Evolutionary conservation across 768 basidiomycete species (phyloP), one percentile per base, ranked within the genome.

Genomic region (Heimioporus sp.): DNA sequence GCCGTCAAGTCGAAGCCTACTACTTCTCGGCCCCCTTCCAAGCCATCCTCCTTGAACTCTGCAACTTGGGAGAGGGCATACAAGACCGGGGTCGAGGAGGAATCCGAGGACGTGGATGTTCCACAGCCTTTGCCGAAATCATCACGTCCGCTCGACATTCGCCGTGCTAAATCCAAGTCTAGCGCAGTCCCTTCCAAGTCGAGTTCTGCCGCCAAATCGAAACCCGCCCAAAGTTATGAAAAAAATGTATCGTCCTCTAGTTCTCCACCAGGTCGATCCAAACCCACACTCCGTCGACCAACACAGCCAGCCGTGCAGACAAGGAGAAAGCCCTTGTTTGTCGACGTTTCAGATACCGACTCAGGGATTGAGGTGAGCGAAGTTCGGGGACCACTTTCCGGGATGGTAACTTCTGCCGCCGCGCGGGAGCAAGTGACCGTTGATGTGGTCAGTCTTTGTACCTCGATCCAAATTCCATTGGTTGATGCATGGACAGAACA

Each of bases 111-210:
- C 7, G 42, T 30, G 1, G 38, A 20, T n/a, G 0, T 31, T 19
- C 43, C 52, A 12, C 34, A 40, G 35, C 28, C 37, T 1, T 46
- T 66, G 13, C 45, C 58, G 17, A 58, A 53, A 54, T 53, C 58
- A 12, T 53, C 15, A 16, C 65, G 65, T n/a, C 65, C 65, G 1
- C 66, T 67, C 13, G 65, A 68, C n/a, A 19, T 66, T 45, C 48
- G 63, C 13, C 62, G 62, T 37, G 56, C 52, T 5, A 61, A 54
- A 50, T 10, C 43, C 28, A 58, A 42, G 32, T 6, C 8, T 11
- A 15, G 16, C 16, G 16, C 40, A 17, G n/a, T 31, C 6, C 20
- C 32, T 17, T 11, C 44, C 4, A 19, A 48, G 19, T 16, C 28
- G 5, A 43, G 30, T 7, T 43, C 49, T 15, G 54, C 38, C 1